Base-by-base conservation (phyloP, 2,329 filamentous ascomycete species). In the Karstenula rhodostoma region DNA sequence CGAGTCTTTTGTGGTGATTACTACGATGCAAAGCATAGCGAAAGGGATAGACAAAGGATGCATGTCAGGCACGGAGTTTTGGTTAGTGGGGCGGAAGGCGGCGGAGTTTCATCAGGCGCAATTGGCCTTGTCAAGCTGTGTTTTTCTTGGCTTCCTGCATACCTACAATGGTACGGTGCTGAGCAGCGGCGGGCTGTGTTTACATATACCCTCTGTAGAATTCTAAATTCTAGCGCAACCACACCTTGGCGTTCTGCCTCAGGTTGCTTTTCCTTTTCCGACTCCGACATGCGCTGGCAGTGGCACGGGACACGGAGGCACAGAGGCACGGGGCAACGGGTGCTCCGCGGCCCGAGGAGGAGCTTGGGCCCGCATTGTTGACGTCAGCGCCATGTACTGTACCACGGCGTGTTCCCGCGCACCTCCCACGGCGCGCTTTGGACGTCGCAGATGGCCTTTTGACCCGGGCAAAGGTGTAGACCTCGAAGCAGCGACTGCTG, bases 41-140 rank as follows among this genome's bases (percentile, higher is more conserved):
- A 43, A 44, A 49, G 29, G 60, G 46, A 59, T 62, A 62, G 60
- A 62, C 27, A 62, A 62, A 62, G 27, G 12, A 49, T 37, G 49
- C 49, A 42, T 43, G 55, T 40, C 32, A 15, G 37, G 47, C 58
- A 47, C 29, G 50, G 56, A 48, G 60, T 59, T 63, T 59, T 52
- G 37, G 40, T 58, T 60, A 46, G 27, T 27, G 52, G 33, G 52
- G 46, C 35, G 47, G 56, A 51, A 49, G 54, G 54, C 54, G 54
- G 19, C 43, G 54, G 35, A 12, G 43, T 49, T 19, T 40, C 9
- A 29, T 32, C 43, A 49, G 53, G 53, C 50, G 50, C 56, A 33
- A 15, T 52, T 22, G 10, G 22, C 22, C 19, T 29, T 17, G 29
- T 46, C 7, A 9, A 23, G 25, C 1, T 15, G 13, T 25, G 22